Conservation (phyloP, 805 yeast genomes). For the Zygosaccharomyces bisporus region DNA sequence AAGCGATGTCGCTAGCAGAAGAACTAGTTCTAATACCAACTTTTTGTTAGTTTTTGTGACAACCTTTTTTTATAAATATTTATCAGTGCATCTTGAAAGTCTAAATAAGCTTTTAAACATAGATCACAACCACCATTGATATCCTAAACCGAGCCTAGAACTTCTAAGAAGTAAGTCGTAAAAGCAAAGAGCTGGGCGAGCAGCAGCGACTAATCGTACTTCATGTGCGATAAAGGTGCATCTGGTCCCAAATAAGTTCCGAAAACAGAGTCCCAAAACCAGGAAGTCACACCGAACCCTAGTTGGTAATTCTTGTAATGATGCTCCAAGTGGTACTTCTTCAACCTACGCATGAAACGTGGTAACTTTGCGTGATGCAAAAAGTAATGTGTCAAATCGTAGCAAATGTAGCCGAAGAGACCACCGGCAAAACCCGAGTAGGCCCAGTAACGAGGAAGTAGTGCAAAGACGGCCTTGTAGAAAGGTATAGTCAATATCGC, state of each 20-base stretch:
- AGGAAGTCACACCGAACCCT: slow-evolving; percentile 94
- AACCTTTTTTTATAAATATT: background rate
- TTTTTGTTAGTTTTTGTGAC: background rate
- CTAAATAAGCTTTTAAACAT: slow-evolving; percentile 1
- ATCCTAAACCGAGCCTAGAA: background rate
- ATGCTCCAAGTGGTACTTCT: slow-evolving; percentile 92
- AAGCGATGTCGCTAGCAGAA: no score
- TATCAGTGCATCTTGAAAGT: background rate
- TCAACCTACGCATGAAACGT: slow-evolving; percentile 65
- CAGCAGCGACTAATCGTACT: slow-evolving; percentile 26
- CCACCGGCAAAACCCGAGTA: slow-evolving; percentile 96
- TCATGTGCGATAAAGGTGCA: slow-evolving; percentile 37
- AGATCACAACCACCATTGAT: background rate
- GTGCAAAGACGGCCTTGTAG: slow-evolving; percentile 66
- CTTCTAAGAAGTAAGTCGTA: background rate
- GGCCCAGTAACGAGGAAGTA: slow-evolving; percentile 80
- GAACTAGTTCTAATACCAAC: no score
- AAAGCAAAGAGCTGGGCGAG: background rate
- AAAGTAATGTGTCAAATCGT: slow-evolving; percentile 92
- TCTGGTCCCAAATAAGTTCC: slow-evolving; percentile 63
- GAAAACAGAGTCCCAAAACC: slow-evolving; percentile 91
- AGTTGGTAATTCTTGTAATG: slow-evolving; percentile 95
- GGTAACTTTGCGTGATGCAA: slow-evolving; percentile 89
- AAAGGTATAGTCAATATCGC: slow-evolving; percentile 71
- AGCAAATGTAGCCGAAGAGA: slow-evolving; percentile 84